Conservation (phyloP, 75 land plant genomes). For the Sequoiadendron giganteum region DNA sequence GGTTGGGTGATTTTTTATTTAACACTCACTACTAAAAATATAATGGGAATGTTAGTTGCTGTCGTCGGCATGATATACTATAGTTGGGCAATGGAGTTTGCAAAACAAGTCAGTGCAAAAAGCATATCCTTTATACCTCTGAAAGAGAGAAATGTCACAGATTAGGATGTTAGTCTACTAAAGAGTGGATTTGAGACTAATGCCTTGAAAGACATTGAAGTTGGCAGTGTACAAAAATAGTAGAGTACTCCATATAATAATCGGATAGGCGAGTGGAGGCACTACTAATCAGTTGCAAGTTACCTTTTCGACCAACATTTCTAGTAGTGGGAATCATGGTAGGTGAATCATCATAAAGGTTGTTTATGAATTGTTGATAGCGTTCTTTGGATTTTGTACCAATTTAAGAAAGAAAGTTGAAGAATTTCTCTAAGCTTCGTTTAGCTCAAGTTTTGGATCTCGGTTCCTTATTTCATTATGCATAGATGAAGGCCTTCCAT, state of each 20-base stretch:
- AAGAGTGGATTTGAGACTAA: conserved; percentile 14
- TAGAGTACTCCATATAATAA: background rate
- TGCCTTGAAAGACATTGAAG: conserved; percentile 18
- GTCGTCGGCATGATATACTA: conserved; percentile 66
- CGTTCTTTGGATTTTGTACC: background rate
- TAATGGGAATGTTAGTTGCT: conserved; percentile 66
- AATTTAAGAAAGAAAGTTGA: background rate
- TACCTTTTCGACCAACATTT: background rate
- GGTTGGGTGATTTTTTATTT: conserved; percentile 75
- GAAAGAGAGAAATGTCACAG: conserved; percentile 7
- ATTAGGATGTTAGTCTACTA: conserved; percentile 35
- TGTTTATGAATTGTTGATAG: conserved; percentile 1
- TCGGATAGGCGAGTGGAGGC: background rate
- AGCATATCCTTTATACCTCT: background rate
- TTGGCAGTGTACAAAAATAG: background rate
- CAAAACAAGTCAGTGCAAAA: conserved; percentile 36
- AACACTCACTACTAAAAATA: conserved; percentile 51
- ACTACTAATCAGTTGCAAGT: background rate
- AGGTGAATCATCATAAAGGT: conserved; percentile 1
- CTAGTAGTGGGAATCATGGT: background rate
- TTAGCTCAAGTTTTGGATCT: background rate
- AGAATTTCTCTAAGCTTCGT: background rate
- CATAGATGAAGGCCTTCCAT: background rate
- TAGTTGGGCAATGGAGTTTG: conserved; percentile 61
- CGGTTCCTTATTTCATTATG: background rate